Conservation (phyloP, 169 alveolate species). For the Cytauxzoon felis region DNA sequence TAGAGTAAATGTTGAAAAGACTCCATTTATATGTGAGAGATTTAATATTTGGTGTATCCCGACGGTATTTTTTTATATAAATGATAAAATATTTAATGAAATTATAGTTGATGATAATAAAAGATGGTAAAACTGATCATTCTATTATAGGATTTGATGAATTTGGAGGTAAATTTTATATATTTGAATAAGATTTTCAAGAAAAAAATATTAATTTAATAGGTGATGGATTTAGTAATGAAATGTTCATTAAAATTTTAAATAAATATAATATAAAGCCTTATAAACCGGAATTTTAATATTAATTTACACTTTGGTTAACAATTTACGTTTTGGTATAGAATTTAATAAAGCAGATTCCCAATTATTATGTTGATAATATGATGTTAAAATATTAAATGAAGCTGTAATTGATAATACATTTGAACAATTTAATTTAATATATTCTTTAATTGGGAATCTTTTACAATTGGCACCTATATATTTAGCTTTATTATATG, state of each 20-base stretch:
- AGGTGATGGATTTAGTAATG: conserved; percentile 59
- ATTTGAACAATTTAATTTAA: conserved; percentile 54
- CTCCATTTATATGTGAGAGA: conserved; percentile 74
- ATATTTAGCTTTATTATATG: conserved; percentile 32
- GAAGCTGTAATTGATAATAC: conserved; percentile 61
- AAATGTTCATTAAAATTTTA: conserved; percentile 25
- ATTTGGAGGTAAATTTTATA: conserved; percentile 64
- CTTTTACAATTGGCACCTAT: conserved; percentile 50
- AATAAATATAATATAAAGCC: conserved; percentile 35
- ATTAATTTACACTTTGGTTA: not conserved
- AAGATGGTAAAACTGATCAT: conserved; percentile 70
- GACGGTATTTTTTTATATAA: conserved; percentile 40
- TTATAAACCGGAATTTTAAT: too few relatives aligned
- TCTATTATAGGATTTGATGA: conserved; percentile 74
- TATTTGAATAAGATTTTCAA: conserved; percentile 15
- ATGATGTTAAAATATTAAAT: conserved; percentile 41
- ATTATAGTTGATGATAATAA: conserved; percentile 60
- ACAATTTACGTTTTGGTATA: conserved; percentile 57
- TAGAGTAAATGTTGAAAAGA: conserved; percentile 68
- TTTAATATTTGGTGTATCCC: conserved; percentile 79
- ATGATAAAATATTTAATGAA: not conserved
- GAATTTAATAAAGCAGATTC: conserved; percentile 40
- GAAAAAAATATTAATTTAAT: not conserved
- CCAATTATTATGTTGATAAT: conserved; percentile 42
- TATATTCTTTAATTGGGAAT: conserved; percentile 59